Evolutionary conservation across 306 rosid species (phyloP).

Genomic region (Sophora flavescens): DNA sequence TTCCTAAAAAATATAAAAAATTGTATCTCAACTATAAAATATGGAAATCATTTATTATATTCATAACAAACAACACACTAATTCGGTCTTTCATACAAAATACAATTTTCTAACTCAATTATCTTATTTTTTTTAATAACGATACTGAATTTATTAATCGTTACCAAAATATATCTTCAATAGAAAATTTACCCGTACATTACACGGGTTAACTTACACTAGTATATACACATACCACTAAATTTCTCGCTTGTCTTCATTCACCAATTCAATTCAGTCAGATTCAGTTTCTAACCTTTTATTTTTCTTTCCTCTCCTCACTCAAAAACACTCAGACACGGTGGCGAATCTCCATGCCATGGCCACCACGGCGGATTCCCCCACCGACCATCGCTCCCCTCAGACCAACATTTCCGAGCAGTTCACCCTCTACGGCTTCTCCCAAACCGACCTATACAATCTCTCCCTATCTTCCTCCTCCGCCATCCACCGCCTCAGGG

Average conservation of each 20-base stretch:
- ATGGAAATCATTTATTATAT: too few species aligned
- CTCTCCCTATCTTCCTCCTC: slow-evolving; percentile 66
- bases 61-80: too few species aligned
- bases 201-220: too few species aligned
- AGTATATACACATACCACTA: too few species aligned
- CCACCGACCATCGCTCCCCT: slow-evolving; percentile 47
- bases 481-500: slow-evolving; percentile 41
- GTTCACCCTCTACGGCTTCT: slow-evolving; percentile 72
- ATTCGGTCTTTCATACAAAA: too few species aligned
- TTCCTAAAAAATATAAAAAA: too few species aligned
- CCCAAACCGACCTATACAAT: slow-evolving; percentile 76
- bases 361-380: slow-evolving; percentile 57
- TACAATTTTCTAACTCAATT: too few species aligned
- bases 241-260: not conserved
- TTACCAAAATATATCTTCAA: too few species aligned
- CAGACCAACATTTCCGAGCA: slow-evolving; percentile 28
- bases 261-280: not conserved
- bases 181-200: too few species aligned
- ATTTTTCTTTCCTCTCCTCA: not conserved
- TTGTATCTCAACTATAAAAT: too few species aligned
- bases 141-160: too few species aligned
- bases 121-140: too few species aligned
- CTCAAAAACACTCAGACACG: not conserved
- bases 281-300: slow-evolving; percentile 20
- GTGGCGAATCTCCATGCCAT: slow-evolving; percentile 54